A percentile compares a stretch with the other conserved stretches of the same genome.
Evolutionary conservation across 208 protist species (phyloP).

Genomic region (Entamoeba dispar): DNA sequence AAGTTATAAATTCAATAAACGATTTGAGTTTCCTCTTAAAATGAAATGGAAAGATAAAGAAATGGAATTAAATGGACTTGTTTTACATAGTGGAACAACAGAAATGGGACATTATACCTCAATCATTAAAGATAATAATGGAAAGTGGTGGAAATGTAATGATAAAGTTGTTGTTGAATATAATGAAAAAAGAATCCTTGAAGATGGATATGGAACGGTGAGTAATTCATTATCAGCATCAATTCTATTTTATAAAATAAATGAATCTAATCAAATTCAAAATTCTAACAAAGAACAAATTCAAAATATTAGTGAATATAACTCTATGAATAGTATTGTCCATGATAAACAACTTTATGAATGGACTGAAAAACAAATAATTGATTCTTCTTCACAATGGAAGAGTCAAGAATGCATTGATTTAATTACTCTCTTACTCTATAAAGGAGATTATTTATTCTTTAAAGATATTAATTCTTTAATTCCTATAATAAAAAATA

Average conservation of each 20-base stretch:
- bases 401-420: no score
- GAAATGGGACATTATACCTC: not conserved
- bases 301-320: no score
- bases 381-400: no score
- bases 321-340: no score
- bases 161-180: not conserved
- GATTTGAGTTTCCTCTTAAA: not conserved
- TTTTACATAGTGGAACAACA: not conserved
- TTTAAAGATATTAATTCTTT: no score
- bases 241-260: not conserved
- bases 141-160: not conserved
- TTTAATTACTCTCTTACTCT: no score
- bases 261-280: no score
- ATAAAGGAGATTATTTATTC: no score
- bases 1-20: not conserved
- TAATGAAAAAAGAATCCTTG: not conserved
- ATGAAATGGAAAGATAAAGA: not conserved
- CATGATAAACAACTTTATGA: no score
- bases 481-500: no score
- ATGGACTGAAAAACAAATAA: no score
- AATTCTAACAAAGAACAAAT: no score
- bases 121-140: not conserved
- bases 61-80: not conserved
- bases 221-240: not conserved
- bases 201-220: not conserved